Base-by-base conservation (phyloP, 2,329 filamentous ascomycete genomes). In the Thelonectria blattea region DNA sequence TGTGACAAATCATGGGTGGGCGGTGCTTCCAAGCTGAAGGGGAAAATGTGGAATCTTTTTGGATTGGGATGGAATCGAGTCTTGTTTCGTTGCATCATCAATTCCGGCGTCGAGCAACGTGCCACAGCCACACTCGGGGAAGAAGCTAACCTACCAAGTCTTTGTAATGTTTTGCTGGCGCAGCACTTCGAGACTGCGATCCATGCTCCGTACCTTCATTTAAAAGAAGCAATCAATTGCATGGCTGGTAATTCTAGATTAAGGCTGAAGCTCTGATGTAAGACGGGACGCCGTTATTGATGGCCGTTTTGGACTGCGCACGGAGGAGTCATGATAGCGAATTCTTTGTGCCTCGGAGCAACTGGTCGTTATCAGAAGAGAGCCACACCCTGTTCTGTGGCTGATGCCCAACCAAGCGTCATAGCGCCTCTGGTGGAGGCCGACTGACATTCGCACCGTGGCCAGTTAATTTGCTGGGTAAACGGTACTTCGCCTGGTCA, bases 21-120 rank as follows among this genome's bases (percentile, higher is more conserved):
- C 45, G 22, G 45, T 30, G 45, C 45, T 30, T 43, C 42, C 45
- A 14, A 17, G 54, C 41, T 43, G 18, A 47, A 11, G 54, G 42
- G 51, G 42, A 56, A 60, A 60, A 56, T 68, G 62, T 69, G 67
- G 67, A 69, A 69, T 69, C 65, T 60, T 50, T n/a, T 48, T 47
- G 43, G 6, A 24, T 24, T 24, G 51, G 41, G 18, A 50, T 30
- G 49, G 39, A 14, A 60, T 30, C 8, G 27, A 30, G 27, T 9
- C 27, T 30, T 30, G 27, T 7, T 30, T 30, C 2, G 64, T 65
- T 70, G 65, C 66, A 70, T 70, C 68, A 70, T 70, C 63, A 66
- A 63, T 37, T 69, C 17, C 50, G 46, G 55, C 46, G 50, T 50
- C 9, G 10, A 59, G 37, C 34, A 14, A 14, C 7, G 34, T 56